Conservation (phyloP, 2,329 filamentous ascomycete genomes). For the Ophiostoma perfectum region DNA sequence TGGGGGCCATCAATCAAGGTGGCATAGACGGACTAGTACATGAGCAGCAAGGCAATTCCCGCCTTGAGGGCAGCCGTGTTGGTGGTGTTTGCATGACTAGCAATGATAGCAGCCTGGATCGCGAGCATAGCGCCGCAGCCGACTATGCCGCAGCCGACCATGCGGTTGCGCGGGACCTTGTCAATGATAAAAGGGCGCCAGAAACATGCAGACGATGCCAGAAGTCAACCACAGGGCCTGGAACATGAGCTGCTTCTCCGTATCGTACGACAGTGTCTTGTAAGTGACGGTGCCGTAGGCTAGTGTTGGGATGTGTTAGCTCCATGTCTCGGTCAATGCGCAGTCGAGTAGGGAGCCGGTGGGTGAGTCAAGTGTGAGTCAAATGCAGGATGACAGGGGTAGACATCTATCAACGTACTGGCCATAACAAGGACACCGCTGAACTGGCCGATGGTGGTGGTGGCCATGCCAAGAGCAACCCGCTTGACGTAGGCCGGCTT, state of each 20-base stretch:
- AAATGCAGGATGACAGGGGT: too few species aligned
- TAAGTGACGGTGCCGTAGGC: not conserved
- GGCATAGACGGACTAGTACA: not conserved
- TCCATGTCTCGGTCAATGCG: too few species aligned
- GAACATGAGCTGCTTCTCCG: not conserved
- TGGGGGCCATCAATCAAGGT: not conserved
- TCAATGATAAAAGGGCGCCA: not conserved
- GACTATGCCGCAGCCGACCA: not conserved
- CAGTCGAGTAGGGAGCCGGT: too few species aligned
- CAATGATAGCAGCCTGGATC: not conserved
- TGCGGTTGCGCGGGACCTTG: not conserved
- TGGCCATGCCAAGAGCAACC: not conserved
- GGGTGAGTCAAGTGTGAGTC: too few species aligned
- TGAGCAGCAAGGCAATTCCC: not conserved
- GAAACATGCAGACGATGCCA: not conserved
- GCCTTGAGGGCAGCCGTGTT: not conserved
- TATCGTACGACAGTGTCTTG: not conserved
- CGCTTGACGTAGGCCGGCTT: not conserved
- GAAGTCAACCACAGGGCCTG: not conserved
- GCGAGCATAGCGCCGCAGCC: not conserved
- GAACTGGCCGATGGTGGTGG: not conserved
- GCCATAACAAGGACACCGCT: not conserved
- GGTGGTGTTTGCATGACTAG: not conserved
- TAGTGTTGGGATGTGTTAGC: not conserved
- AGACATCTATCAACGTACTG: not conserved